Base-by-base conservation (phyloP, 345 rosid species). In the Raphanus raphanistrum region DNA sequence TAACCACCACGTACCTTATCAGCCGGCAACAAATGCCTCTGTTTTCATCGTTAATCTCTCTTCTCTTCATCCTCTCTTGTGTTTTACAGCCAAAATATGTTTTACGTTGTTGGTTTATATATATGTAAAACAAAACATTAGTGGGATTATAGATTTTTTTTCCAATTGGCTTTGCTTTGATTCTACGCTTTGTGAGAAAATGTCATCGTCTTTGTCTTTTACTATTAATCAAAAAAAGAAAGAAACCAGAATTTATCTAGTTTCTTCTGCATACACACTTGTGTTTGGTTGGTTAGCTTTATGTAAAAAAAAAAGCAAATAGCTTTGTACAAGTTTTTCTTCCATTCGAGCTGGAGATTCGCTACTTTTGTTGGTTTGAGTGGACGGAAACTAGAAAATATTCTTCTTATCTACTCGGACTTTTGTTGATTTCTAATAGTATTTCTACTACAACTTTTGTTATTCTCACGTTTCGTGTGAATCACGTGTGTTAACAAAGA, bases 331-430 rank as follows among this genome's bases (percentile, higher is more conserved):
- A 79, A 79, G 48, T 72, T 79, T 79, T 72, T 79, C 73, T 79
- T 79, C 77, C 77, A 67, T 67, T 60, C 27, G 63, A 60, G 77
- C 74, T 73, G 82, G 82, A 79, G 74, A 79, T 79, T 79, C 82
- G 74, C 73, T 60, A 67, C 77, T 78, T 78, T 78, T 27, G 73
- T 9, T 38, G 65, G 71, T 58, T 58, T 72, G 60, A 78, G 76
- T 66, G 76, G 76, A 79, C 48, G 28, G n/a, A 79, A 79, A 27
- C 64, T 26, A 12, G 9, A 12, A 59, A 60, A 50, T 63, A 66
- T 78, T 72, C 82, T 67, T 71, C 33, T 27, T 27, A 58, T 28
- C 27, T 25, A 59, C 31, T 78, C 29, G 2, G 48, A 59, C 69
- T 78, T 28, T 61, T 21, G 21, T 45, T 59, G 54, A 65, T 78